These are phyloP conservation scores for Mycena filopes DNA, from an alignment of 768 basidiomycete species.

Conservation along the genomic window DNA sequence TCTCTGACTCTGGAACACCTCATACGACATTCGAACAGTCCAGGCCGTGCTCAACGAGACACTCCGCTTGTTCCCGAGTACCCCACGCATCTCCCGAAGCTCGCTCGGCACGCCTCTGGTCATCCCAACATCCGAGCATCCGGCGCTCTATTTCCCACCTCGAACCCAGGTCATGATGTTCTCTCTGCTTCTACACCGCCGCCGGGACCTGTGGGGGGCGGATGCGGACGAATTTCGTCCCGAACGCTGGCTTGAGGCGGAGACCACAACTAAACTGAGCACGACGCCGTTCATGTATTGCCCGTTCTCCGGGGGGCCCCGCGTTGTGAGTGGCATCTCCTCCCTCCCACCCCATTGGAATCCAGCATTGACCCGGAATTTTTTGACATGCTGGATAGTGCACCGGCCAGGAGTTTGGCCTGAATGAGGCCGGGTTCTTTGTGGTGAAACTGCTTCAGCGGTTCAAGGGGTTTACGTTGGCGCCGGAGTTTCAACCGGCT, in stretches of 20 bases:
- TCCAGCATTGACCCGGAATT: too few relatives aligned
- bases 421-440: slow-evolving; percentile 20
- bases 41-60: slow-evolving; percentile 59
- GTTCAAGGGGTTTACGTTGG: slow-evolving; percentile 9
- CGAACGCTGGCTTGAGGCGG: slow-evolving; percentile 14
- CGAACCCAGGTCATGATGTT: slow-evolving; percentile 13
- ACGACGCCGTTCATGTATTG: slow-evolving; percentile 21
- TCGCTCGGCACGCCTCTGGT: slow-evolving; percentile 15
- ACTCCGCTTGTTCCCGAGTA: slow-evolving; percentile 21
- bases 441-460: slow-evolving; percentile 9
- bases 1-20: too few relatives aligned
- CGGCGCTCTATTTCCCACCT: slow-evolving; percentile 9
- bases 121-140: slow-evolving; percentile 10
- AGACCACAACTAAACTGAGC: slow-evolving; percentile 4
- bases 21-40: slow-evolving; percentile 39
- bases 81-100: slow-evolving; percentile 8
- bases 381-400: slow-evolving; percentile 7
- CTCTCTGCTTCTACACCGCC: slow-evolving; percentile 13
- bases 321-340: background rate
- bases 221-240: slow-evolving; percentile 15
- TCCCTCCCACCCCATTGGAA: too few relatives aligned
- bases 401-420: slow-evolving; percentile 17
- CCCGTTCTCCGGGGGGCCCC: slow-evolving; percentile 15
- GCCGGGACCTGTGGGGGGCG: slow-evolving; percentile 16
- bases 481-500: slow-evolving; percentile 11